These are phyloP conservation scores for Starmerella davenportii DNA, from an alignment of 805 yeast genomes.

Conservation along the genomic window DNA sequence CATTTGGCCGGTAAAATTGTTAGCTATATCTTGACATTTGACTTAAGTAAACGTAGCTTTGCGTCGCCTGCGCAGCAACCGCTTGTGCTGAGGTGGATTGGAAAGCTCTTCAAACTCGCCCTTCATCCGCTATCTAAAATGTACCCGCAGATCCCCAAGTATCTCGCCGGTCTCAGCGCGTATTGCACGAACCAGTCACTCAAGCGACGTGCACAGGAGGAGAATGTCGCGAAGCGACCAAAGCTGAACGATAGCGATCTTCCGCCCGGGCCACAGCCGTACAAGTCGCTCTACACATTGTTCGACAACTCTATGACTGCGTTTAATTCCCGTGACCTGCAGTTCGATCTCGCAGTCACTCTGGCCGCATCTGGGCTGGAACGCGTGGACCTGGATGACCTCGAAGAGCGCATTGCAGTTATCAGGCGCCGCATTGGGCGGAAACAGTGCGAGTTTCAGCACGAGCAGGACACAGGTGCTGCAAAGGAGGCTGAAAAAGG, in stretches of 20 bases:
- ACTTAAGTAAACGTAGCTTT: conserved; percentile 16
- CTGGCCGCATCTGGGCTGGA: conserved; percentile 52
- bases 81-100: conserved; percentile 16
- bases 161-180: conserved; percentile 18
- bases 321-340: conserved; percentile 54
- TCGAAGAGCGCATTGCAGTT: conserved; percentile 52
- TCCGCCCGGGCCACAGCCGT: conserved; percentile 22
- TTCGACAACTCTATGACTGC: conserved; percentile 46
- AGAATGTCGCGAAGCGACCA: conserved; percentile 16
- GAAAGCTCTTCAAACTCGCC: conserved; percentile 15
- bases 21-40: conserved; percentile 42
- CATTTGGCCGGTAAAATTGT: conserved; percentile 37
- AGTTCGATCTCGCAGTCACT: conserved; percentile 42
- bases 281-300: conserved; percentile 49
- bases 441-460: not conserved
- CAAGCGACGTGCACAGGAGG: conserved; percentile 21
- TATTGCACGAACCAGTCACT: conserved; percentile 18
- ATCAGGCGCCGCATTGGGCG: conserved; percentile 35
- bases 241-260: conserved; percentile 15
- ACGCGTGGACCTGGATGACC: conserved; percentile 32
- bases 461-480: not conserved
- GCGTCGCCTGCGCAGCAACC: conserved; percentile 19
- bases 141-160: conserved; percentile 18
- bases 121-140: conserved; percentile 13
- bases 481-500: not conserved